Evolutionary conservation across 192 early-diverging fungal species (phyloP), one percentile per base, ranked within the genome.

Genomic region (Dimargaris cristalligena): DNA sequence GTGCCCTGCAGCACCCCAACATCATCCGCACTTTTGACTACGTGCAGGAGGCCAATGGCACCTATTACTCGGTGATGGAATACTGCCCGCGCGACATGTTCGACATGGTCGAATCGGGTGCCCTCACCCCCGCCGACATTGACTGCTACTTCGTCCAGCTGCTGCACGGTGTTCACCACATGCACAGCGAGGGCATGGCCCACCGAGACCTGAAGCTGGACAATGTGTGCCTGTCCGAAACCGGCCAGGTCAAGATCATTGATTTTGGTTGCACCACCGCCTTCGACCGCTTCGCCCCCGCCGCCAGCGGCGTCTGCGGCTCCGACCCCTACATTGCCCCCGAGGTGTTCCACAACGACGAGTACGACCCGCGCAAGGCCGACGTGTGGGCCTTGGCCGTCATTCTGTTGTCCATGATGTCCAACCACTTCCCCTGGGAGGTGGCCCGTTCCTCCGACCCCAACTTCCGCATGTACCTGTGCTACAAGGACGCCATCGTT

Each of bases 311-410:
- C 23, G 72, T 90, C 29, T 89, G 79, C 67, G 94, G 94, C 0
- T 89, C 86, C 11, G 92, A 91, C 57, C 92, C 94, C 10, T 97
- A 97, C 72, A 94, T 97, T 72, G 87, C 90, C 0, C 94, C 94
- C 34, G 94, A 95, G 66, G 74, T 81, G 31, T 88, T 89, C 64
- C 61, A 54, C 2, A 66, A 70, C 13, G 72, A 75, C 0, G 67
- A 74, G 61, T 92, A 97, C 67, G 91, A 97, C 60, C 79, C 85
- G 18, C 82, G 91, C 62, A 66, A 76, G 50, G 86, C 90, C 4
- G 93, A 97, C 66, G 71, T 94, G 4, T 97, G 93, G 93, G 80
- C 85, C 1, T 34, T 84, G 34, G 93, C 86, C 49, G 87, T 94
- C 54, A 89, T 94, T 49, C 89, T 81, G 65, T 69, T 85, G 49